A percentile compares a stretch with the other conserved stretches of the same genome.
Conservation (phyloP, 2,329 filamentous ascomycete genomes). For the Aspergillus eucalypticola region DNA sequence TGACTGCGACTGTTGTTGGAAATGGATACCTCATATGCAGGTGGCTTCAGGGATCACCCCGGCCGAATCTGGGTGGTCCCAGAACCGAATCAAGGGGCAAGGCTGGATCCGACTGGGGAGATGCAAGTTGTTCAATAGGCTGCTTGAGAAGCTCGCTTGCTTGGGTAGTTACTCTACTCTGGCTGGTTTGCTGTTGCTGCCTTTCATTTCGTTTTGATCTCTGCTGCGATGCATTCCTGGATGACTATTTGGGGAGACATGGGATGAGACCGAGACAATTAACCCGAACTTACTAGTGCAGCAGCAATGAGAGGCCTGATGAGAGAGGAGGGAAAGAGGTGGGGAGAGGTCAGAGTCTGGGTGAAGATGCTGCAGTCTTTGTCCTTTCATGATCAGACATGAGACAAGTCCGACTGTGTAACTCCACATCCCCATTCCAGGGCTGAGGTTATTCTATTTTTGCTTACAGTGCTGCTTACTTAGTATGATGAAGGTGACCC, state of each 20-base stretch:
- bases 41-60: slow-evolving; percentile 16
- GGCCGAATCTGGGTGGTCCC: slow-evolving; percentile 7
- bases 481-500: background rate
- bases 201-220: background rate
- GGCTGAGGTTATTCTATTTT: slow-evolving; percentile 9
- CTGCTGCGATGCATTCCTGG: background rate
- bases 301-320: background rate
- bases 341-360: background rate
- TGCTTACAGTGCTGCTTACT: background rate
- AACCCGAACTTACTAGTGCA: background rate
- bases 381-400: background rate
- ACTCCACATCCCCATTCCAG: slow-evolving; percentile 2
- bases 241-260: background rate
- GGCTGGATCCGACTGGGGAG: background rate
- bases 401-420: background rate
- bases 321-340: background rate
- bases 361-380: background rate
- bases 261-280: background rate
- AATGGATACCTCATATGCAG: slow-evolving; percentile 22
- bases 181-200: background rate
- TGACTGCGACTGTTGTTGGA: background rate
- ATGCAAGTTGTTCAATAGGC: background rate
- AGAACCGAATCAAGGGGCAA: slow-evolving; percentile 10
- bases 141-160: background rate
- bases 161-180: background rate